Evolutionary conservation across 1,284 basidiomycete genomes (phyloP), one percentile per base, ranked within the genome.

Genomic region (Moesziomyces sp.): DNA sequence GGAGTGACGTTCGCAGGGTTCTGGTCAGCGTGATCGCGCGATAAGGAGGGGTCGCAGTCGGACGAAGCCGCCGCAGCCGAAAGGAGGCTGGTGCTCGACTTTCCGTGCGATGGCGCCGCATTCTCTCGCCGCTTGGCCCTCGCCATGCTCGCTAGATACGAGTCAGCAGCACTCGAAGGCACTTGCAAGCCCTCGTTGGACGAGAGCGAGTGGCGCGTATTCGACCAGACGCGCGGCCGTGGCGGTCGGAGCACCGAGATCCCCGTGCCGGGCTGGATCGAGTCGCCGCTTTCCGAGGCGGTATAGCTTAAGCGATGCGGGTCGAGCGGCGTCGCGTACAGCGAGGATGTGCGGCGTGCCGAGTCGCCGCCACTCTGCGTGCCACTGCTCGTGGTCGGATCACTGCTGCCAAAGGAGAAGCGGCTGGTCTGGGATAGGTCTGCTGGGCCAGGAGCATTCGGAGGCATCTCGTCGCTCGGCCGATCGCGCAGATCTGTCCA

Each of bases 381-480:
- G 34, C 40, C 46, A 40, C 52, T 46, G 21, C 52, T 54, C 8
- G 46, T 60, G 0, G 58, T 48, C 7, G 46, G 50, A 18, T 63
- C 48, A 5, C 46, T 42, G 46, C 60, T 63, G 18, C 53, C 45
- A 14, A 57, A 56, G 18, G 62, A 64, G 62, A 58, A 58, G 7
- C 55, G 62, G 23, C 50, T 49, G 46, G 26, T 21, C 16, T 43
- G 38, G 6, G 18, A 30, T n/a, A 42, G 42, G 19, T 45, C 45
- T 28, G 46, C 44, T 1, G 43, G n/a, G 5, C 43, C 34, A 35
- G 21, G 16, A 21, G 45, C 44, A 14, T 52, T 19, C 3, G 34
- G 50, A 18, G 30, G n/a, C 5, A 23, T 34, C 16, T 52, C 30
- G 40, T 19, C 38, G 49, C 54, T 62, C 3, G 50, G 46, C 4